Conservation (phyloP, 305 asterid species). For the Fraxinus dipetala region DNA sequence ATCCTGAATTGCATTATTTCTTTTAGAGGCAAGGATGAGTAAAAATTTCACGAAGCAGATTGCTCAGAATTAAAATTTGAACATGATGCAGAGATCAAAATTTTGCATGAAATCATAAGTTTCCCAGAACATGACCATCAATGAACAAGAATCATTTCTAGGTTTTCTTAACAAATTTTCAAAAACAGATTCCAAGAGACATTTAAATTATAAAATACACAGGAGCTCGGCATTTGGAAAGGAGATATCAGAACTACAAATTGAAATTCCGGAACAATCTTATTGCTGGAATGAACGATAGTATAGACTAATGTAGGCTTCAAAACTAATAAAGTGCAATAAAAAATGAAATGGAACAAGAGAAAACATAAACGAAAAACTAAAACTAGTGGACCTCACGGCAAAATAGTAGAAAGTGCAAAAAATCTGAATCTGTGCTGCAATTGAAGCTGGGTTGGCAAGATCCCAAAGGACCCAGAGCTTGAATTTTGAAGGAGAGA, state of each 20-base stretch:
- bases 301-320: background rate
- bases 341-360: constrained; percentile 10
- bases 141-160: background rate
- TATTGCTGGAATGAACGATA: background rate
- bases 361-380: constrained; percentile 1
- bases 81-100: background rate
- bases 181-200: background rate
- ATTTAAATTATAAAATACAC: background rate
- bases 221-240: constrained; percentile 5
- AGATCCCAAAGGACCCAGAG: constrained; percentile 1
- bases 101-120: background rate
- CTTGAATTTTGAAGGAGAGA: background rate
- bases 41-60: background rate
- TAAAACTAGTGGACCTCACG: background rate
- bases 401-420: background rate
- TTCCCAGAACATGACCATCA: background rate
- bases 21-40: background rate
- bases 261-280: constrained; percentile 6
- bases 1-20: background rate
- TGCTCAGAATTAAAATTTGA: background rate
- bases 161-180: background rate
- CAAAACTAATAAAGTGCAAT: background rate
- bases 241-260: constrained; percentile 9
- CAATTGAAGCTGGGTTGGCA: constrained; percentile 11
- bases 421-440: constrained; percentile 20